Base-by-base conservation (phyloP, 257 asterid species). In the Avicennia marina region DNA sequence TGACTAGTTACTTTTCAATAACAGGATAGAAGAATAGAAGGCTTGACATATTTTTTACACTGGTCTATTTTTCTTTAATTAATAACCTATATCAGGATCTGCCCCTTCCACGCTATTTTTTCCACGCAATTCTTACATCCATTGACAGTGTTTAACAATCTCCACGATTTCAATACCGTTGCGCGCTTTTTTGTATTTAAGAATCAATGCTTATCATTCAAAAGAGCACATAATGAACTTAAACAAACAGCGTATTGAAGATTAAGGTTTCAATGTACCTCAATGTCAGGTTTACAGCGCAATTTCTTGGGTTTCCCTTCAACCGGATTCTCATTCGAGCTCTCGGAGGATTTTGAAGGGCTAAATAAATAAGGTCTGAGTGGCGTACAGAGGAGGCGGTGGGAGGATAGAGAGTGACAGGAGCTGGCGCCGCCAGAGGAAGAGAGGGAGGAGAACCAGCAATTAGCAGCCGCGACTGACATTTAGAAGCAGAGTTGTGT, bases 181-280 rank as follows among this genome's bases (percentile, higher is more conserved):
- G n/a, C n/a, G n/a, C n/a, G n/a, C n/a, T n/a, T n/a, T n/a, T n/a
- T n/a, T n/a, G n/a, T n/a, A n/a, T n/a, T n/a, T n/a, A n/a, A n/a
- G n/a, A n/a, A 60, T 7, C 68, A 41, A n/a, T n/a, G 29, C 38
- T 29, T 40, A 1, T 12, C 54, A 53, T 50, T 18, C 36, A 27
- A 24, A 24, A 27, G 3, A 42, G 9, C 11, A 32, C 39, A 10
- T 1, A 31, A 13, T 21, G 19, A 54, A 53, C 15, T 20, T n/a
- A 50, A 17, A 32, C 8, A 32, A 46, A 24, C 47, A 54, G 21
- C 27, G 1, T 9, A 33, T 17, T n/a, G 11, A 16, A 15, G 15
- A n/a, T 26, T n/a, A n/a, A n/a, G n/a, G n/a, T n/a, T n/a, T n/a
- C n/a, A 29, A 12, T 15, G 7, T 39, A 40, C 65, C 60, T 56